Evolutionary conservation across 2,329 filamentous ascomycete genomes (phyloP).

Genomic region (Dendryphion nanum): DNA sequence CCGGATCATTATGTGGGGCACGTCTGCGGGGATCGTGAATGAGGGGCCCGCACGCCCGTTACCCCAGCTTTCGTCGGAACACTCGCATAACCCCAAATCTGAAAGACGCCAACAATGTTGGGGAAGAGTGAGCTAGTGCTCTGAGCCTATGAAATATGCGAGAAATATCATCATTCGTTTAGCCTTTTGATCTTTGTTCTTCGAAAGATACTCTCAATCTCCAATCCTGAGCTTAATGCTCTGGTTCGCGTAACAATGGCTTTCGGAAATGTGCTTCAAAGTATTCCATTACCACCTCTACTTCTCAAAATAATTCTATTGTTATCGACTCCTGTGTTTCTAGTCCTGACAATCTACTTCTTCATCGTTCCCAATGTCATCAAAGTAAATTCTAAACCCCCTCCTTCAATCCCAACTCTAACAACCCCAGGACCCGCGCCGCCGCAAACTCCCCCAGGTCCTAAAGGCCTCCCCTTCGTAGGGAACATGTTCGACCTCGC

Average conservation of each 20-base stretch:
- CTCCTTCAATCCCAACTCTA: neutral
- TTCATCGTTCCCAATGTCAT: slow-evolving; percentile 28
- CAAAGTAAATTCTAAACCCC: slow-evolving; percentile 17
- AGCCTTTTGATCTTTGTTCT: too few species aligned
- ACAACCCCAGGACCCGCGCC: slow-evolving; percentile 25
- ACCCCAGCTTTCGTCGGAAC: too few species aligned
- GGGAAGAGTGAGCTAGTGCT: too few species aligned
- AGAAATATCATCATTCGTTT: slow-evolving; percentile 1
- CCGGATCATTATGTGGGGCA: too few species aligned
- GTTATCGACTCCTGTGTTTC: slow-evolving; percentile 14
- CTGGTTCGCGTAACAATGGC: slow-evolving; percentile 8
- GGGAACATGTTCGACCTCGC: slow-evolving; percentile 40
- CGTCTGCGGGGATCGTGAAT: too few species aligned
- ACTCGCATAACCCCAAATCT: too few species aligned
- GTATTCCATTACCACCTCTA: slow-evolving; percentile 3
- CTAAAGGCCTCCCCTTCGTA: slow-evolving; percentile 40
- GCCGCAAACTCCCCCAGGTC: slow-evolving; percentile 40
- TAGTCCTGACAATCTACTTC: slow-evolving; percentile 24
- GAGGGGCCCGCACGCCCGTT: too few species aligned
- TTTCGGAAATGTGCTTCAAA: slow-evolving; percentile 6
- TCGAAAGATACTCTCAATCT: slow-evolving; percentile 1
- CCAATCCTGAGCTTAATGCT: neutral
- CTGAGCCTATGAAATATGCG: slow-evolving; percentile 1
- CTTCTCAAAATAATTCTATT: slow-evolving; percentile 14
- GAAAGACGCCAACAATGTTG: too few species aligned